Base-by-base conservation (phyloP, 2,329 filamentous ascomycete species). In the Colletotrichum lentis region DNA sequence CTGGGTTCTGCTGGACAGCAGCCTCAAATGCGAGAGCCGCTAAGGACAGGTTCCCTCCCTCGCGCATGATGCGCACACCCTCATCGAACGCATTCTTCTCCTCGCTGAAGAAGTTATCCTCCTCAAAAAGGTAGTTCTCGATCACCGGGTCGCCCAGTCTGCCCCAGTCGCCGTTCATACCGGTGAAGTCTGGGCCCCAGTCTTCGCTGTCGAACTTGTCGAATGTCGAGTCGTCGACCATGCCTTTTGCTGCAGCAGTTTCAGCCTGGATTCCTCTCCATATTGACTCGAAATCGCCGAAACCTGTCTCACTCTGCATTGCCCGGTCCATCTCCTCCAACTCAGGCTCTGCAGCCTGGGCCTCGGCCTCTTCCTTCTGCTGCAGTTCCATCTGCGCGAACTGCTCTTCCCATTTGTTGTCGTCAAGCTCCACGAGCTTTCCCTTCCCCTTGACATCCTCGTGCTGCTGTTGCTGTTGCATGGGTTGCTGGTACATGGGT, bases 21-120 rank as follows among this genome's bases (percentile, higher is more conserved):
- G 96, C 94, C 80, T 99, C 96, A 73, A 99, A 99, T 0, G 96
- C 96, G 56, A 99, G 83, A 0, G 96, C 94, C 7, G 96, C 96
- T 22, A 99, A 84, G 0, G 94, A 97, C 10, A 99, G 86, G 77
- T 98, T 99, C 14, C 96, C 96, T 53, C 96, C 94, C 74, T 96
- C 92, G 70, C 91, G 89, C 88, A 99, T 93, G 70, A 99, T 97
- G 75, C 93, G 91, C 72, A 97, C 86, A 54, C 96, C 96, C 80
- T 98, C 94, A 64, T 95, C 92, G 75, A 97, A 99, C 0, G 96
- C 93, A 76, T 97, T 94, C 64, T 83, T 85, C 69, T 93, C 86
- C 65, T 91, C 87, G 71, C 89, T 86, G 84, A 97, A 98, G 27
- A 96, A 85, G 77, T 99, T 99, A 71, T 97, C 92, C 74, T 95